Evolutionary conservation across 2,329 filamentous ascomycete species (phyloP).

Genomic region (Lachnellula arida): DNA sequence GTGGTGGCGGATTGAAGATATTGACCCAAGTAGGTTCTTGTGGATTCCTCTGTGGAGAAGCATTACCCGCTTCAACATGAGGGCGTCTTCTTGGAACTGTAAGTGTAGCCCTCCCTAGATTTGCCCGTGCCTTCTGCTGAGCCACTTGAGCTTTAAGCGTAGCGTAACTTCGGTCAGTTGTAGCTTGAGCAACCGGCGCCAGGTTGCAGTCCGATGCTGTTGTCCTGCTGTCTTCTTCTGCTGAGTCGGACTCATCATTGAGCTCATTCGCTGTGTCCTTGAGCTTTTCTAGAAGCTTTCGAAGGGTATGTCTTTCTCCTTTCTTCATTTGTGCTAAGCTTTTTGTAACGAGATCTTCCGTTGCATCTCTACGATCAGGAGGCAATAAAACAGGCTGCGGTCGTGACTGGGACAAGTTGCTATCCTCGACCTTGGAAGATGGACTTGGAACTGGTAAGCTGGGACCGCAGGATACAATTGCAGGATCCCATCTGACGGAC

Average conservation of each 20-base stretch:
- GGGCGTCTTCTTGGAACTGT: neutral
- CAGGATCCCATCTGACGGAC: constrained; percentile 24
- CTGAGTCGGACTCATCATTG: neutral
- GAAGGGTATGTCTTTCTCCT: constrained; percentile 14
- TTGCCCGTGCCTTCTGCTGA: neutral
- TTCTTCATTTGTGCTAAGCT: constrained; percentile 17
- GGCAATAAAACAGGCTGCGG: neutral
- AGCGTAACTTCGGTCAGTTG: constrained; percentile 9
- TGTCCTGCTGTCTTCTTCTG: neutral
- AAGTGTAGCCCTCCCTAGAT: neutral
- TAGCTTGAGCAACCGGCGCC: constrained; percentile 20
- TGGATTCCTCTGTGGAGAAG: neutral
- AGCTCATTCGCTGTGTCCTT: constrained; percentile 13
- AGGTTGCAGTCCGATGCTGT: neutral
- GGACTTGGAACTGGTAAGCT: neutral
- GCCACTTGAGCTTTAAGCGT: constrained; percentile 5
- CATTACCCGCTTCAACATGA: neutral
- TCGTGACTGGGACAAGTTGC: too few relatives aligned
- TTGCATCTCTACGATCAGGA: constrained; percentile 4
- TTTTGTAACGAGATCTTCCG: constrained; percentile 8
- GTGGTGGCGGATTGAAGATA: constrained; percentile 8
- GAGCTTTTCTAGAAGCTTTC: constrained; percentile 19
- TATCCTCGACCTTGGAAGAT: neutral
- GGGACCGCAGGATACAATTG: constrained; percentile 9
- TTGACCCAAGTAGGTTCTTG: constrained; percentile 12